Base-by-base conservation (phyloP, 176 grass and related monocot genomes). In the Triticum dicoccoides region DNA sequence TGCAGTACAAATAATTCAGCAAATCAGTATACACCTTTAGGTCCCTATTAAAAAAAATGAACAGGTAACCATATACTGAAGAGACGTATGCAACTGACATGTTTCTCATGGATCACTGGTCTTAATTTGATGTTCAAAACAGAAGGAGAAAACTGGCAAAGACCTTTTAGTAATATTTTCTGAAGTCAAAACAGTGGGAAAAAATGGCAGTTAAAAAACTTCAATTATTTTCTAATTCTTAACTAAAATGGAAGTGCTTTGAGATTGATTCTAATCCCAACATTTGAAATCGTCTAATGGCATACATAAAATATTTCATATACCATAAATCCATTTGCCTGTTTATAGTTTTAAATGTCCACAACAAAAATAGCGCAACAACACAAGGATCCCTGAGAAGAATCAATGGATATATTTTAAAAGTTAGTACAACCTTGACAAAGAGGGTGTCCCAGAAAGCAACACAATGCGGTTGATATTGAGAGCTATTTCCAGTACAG, bases 361-460 rank as follows among this genome's bases (percentile, higher is more conserved):
- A 69, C 17, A 59, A 8, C n/a, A 54, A 73, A 52, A 52, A 82
- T 35, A 24, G 29, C 5, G 70, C 38, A 77, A 70, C 44, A 85
- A 52, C 62, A 39, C 37, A 79, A 83, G 12, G 23, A 87, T 54
- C 45, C 38, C 67, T 74, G 64, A 75, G 56, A 80, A 61, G 38
- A 83, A 81, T 61, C 41, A 78, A 80, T 80, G 35, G 61, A 80
- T 65, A 70, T 87, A 39, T 41, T 91, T 92, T 87, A 92, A 34
- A 82, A 41, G 80, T 82, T 71, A 35, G 38, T 41, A 83, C 84
- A 95, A 98, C 96, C 96, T 94, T 92, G 96, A 93, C 81, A 98
- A 92, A 83, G 96, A 95, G 52, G 95, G 95, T 74, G 96, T 98
- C 83, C 96, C 96, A 44, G 96, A 98, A 65, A 98, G 96, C 73